phyloP scores from a whole-genome alignment of 176 grass and related monocot species.

The Carex scoparia region DNA sequence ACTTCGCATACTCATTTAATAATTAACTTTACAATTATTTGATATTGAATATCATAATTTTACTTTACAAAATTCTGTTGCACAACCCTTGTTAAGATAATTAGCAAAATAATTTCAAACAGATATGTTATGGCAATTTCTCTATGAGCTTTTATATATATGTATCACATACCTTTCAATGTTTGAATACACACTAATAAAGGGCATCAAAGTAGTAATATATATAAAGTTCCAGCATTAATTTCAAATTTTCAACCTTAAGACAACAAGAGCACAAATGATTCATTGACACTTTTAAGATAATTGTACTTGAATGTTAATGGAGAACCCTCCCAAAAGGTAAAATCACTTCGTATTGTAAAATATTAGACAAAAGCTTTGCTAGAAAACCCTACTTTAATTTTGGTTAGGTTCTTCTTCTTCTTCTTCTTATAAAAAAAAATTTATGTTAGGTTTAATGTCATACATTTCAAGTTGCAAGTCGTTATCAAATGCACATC shows the following conservation, averaged over 20 bases:
- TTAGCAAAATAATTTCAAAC: too few relatives aligned
- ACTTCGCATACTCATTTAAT: too few relatives aligned
- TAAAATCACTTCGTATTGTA: not conserved
- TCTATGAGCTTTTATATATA: too few relatives aligned
- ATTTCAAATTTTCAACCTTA: not conserved
- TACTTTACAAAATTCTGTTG: too few relatives aligned
- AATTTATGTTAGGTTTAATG: not conserved
- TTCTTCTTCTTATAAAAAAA: too few relatives aligned
- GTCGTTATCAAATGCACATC: conserved; percentile 4
- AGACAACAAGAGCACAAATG: not conserved
- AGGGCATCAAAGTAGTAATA: not conserved
- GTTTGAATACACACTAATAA: too few relatives aligned
- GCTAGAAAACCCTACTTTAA: not conserved
- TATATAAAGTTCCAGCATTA: not conserved
- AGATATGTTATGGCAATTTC: too few relatives aligned
- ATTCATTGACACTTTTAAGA: not conserved
- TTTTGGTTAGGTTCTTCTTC: not conserved
- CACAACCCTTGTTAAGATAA: too few relatives aligned
- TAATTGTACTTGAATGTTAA: not conserved
- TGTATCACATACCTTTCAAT: not conserved
- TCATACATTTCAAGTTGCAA: conserved; percentile 1
- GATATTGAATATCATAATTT: too few relatives aligned
- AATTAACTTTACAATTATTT: too few relatives aligned
- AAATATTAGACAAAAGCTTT: not conserved
- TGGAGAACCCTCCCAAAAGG: not conserved